A percentile compares a stretch with the other conserved stretches of the same genome.
phyloP scores from a whole-genome alignment of 768 basidiomycete species.

The Rhodotorula kratochvilovae region DNA sequence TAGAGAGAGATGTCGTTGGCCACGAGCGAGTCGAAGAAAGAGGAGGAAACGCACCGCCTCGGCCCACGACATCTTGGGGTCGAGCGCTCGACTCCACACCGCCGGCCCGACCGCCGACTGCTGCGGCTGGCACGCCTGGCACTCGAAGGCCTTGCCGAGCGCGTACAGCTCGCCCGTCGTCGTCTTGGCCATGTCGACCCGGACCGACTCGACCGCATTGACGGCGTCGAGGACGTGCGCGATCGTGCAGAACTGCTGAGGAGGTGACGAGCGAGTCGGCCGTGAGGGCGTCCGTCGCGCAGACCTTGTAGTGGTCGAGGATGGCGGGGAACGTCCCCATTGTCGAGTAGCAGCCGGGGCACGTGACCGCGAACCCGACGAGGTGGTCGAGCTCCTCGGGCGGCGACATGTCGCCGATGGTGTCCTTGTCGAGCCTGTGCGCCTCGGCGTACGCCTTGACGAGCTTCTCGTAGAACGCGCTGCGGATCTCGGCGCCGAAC shows the following conservation, averaged over 20 bases:
- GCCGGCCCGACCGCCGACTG: background rate
- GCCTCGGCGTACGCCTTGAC: background rate
- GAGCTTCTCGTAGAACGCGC: background rate
- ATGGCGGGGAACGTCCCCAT: slow-evolving; percentile 10
- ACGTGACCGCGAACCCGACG: background rate
- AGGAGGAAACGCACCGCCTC: background rate
- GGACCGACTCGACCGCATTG: background rate
- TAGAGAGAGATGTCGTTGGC: background rate
- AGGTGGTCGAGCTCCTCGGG: background rate
- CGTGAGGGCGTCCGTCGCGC: background rate
- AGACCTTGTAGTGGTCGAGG: slow-evolving; percentile 23
- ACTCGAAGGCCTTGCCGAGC: slow-evolving; percentile 15
- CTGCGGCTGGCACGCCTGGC: background rate
- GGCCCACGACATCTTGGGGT: background rate
- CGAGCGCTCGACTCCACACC: background rate
- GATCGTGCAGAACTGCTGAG: slow-evolving; percentile 5
- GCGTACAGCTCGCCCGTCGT: slow-evolving; percentile 11
- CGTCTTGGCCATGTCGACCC: background rate
- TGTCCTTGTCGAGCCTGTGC: background rate
- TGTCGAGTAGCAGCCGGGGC: background rate
- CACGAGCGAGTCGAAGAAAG: too few relatives aligned
- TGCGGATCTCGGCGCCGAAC: background rate
- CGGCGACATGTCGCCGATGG: background rate
- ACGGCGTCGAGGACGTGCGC: background rate
- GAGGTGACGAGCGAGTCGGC: background rate